A percentile compares a stretch with the other conserved stretches of the same genome.
Conservation (phyloP, 495 filamentous ascomycete genomes). For the Cercophora samala region DNA sequence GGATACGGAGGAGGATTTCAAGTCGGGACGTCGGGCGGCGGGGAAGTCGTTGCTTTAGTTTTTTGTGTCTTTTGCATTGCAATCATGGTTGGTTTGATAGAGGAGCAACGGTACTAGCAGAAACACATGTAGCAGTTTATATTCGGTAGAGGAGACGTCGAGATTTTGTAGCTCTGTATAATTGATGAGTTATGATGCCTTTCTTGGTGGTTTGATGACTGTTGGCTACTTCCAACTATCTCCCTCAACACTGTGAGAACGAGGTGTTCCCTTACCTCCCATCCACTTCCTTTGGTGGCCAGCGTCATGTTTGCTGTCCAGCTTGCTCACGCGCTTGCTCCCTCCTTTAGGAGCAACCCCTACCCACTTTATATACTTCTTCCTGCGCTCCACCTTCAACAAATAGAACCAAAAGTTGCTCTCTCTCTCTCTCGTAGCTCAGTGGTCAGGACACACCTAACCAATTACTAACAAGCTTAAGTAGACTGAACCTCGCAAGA, state of each 20-base stretch:
- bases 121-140: background rate
- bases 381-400: background rate
- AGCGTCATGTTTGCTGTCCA: background rate
- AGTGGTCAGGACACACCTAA: no score
- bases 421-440: no score
- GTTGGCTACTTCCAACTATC: background rate
- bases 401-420: background rate
- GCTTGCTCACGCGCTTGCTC: background rate
- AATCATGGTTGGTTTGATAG: background rate
- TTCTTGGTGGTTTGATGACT: background rate
- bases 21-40: background rate
- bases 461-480: no score
- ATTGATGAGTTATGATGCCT: background rate
- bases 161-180: background rate
- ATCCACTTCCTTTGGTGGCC: no score
- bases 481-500: no score
- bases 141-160: background rate
- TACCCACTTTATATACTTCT: background rate
- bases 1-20: background rate
- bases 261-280: background rate
- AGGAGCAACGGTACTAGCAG: background rate
- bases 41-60: background rate
- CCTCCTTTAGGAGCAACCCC: background rate
- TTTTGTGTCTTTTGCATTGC: background rate
- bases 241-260: no score